Base-by-base conservation (phyloP, 2,329 filamentous ascomycete species). In the Scytalidium sp. region DNA sequence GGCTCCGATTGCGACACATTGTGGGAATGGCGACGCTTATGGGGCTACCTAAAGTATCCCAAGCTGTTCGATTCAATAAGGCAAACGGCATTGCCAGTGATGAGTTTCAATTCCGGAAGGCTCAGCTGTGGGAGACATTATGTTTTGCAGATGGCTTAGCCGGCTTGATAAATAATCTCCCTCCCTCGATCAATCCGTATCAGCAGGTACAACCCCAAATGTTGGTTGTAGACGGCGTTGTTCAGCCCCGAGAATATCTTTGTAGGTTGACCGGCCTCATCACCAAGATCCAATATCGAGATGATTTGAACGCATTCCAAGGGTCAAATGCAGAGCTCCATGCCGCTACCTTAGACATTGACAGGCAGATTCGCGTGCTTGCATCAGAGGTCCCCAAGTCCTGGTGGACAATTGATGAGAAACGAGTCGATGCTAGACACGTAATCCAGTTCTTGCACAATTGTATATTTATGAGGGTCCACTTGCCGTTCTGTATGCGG, bases 1-100 rank as follows among this genome's bases (percentile, higher is more conserved):
- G 68, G 68, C 53, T 71, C 19, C 59, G 57, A 19, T 47, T 71
- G 17, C 68, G 69, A n/a, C 63, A 67, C 39, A 56, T 64, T 19
- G 64, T 70, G 21, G 64, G 68, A 3, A 56, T 71, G 20, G 67
- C 67, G 41, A 67, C 71, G 53, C 53, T 71, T 2, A 66, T 70
- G 42, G 69, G 68, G 2, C 52, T 71, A 3, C 66, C 67, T 8
- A 56, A 55, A 25, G 49, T 51, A 41, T 48, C 44, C 22, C 42
- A 49, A 25, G 23, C 46, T 22, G 22, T 46, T 19, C 47, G 51
- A 25, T 23, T 40, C 9, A 52, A 43, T 11, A 56, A 50, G n/a
- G 6, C 42, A 11, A 55, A 48, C 19, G 52, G 41, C 15, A 3
- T 36, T 21, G 47, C 40, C 20, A 46, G 52, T 40, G 19, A 43